Evolutionary conservation across 1,139 yeast species (phyloP).

Genomic region (Citeromyces siamensis): DNA sequence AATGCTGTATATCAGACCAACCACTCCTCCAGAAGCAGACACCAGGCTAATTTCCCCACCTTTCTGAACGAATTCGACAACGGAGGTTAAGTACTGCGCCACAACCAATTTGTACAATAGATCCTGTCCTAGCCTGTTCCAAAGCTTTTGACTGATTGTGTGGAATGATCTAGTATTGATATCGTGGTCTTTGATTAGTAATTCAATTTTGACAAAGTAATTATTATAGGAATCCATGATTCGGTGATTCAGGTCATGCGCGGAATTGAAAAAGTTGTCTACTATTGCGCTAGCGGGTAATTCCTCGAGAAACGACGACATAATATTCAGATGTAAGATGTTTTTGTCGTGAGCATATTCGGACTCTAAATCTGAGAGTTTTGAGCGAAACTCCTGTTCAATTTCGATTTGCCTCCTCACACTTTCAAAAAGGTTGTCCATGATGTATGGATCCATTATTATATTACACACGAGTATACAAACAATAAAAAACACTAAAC

Average conservation of each 20-base stretch:
- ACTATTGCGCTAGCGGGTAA: not conserved
- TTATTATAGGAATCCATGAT: not conserved
- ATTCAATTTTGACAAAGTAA: not conserved
- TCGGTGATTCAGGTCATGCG: not conserved
- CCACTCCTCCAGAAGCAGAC: not conserved
- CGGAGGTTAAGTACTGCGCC: not conserved
- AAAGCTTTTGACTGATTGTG: not conserved
- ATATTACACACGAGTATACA: too few relatives aligned
- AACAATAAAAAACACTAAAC: too few relatives aligned
- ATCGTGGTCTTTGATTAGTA: not conserved
- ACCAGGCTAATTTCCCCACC: not conserved
- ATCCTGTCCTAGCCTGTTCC: not conserved
- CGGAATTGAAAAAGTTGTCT: not conserved
- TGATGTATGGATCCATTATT: not conserved
- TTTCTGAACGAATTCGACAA: not conserved
- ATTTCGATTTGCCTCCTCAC: not conserved
- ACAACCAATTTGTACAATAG: not conserved
- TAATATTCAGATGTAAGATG: slow-evolving; percentile 7
- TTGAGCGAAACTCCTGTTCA: not conserved
- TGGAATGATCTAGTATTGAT: not conserved
- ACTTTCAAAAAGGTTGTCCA: not conserved
- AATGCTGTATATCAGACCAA: not conserved
- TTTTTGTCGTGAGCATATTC: slow-evolving; percentile 4
- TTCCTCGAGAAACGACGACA: not conserved
- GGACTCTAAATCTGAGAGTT: not conserved